Evolutionary conservation across 1,284 basidiomycete species (phyloP), one percentile per base, ranked within the genome.

Genomic region (Leccinum solheimii): DNA sequence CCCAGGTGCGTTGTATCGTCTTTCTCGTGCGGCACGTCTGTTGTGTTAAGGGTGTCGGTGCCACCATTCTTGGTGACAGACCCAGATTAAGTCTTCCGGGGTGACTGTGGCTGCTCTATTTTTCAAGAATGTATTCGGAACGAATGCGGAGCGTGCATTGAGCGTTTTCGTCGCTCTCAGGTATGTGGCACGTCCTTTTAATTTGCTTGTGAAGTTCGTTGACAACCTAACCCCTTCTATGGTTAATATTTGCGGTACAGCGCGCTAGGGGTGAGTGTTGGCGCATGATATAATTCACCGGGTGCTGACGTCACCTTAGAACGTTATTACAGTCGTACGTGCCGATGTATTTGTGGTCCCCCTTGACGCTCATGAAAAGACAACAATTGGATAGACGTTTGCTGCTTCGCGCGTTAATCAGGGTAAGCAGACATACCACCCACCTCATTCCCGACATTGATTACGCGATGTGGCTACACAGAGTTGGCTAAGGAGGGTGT

Each of bases 41-140:
- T 16, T 45, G 30, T 19, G 9, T 19, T 55, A 13, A 19, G 8
- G 9, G 3, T 23, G 50, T 27, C 6, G 23, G 59, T 56, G 5
- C 16, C 10, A 50, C 8, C n/a, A 1, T 19, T 38, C 38, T 21
- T 23, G 16, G 4, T 26, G 21, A 23, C 77, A 80, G 67, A 69
- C 75, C 1, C 75, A 83, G 54, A 83, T 86, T n/a, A 58, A 77
- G 32, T 67, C 74, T 6, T 77, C 79, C 0, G 77, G 78, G 0
- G 79, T 82, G 10, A 82, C 80, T 0, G 81, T 86, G 13, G 86
- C 85, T 1, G 76, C 82, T 0, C 62, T 82, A 43, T 86, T 85
- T 68, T 86, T 87, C 66, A 66, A 70, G 52, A 80, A 83, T 40
- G 82, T 87, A 40, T 86, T 86, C 60, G 85, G 84, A 13, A 58